Evolutionary conservation across 2,329 filamentous ascomycete species (phyloP), one percentile per base, ranked within the genome.

Genomic region (Lachnellula willkommii): DNA sequence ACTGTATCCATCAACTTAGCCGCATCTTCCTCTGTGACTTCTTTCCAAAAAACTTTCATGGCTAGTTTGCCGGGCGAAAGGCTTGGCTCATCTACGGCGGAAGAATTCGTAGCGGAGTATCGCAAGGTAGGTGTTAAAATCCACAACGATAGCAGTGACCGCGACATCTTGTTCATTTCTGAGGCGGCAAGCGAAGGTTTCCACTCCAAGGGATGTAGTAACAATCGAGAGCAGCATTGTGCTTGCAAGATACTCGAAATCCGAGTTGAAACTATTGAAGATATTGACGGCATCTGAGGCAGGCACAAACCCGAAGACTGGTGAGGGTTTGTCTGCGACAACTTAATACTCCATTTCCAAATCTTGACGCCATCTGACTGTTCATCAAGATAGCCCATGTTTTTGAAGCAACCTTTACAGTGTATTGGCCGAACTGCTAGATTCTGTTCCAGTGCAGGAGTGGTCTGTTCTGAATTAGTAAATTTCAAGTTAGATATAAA

Each of bases 1-100:
- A 87, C 55, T 15, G 53, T 54, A 11, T 65, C 57, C 15, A 56
- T 42, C 5, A 66, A 48, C 35, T 53, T 50, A 22, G 47, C 40
- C 15, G 61, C 63, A 40, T 56, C 54, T 12, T 50, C 52, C 5
- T 50, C 22, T 4, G 50, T 35, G 3, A 65, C 46, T 0, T 9
- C 2, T 46, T 65, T 65, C 59, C 61, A 67, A 43, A 69, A 66
- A 3, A 66, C 50, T 54, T 69, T 69, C 64, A 67, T 65, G 0
- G 64, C 65, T 4, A 61, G 45, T 6, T 39, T 58, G 17, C 60
- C 54, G 26, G 52, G 32, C 42, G 48, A 54, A 32, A 22, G 14
- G 36, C 22, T 42, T 32, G 40, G 22, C 15, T 17, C 24, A 8
- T 40, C 39, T 24, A 20, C 40, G 15, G 17, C 46, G 1, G 26